A percentile compares a stretch with the other conserved stretches of the same genome.
phyloP scores from a whole-genome alignment of 208 protist genomes.

The Leishmania amazonensis region DNA sequence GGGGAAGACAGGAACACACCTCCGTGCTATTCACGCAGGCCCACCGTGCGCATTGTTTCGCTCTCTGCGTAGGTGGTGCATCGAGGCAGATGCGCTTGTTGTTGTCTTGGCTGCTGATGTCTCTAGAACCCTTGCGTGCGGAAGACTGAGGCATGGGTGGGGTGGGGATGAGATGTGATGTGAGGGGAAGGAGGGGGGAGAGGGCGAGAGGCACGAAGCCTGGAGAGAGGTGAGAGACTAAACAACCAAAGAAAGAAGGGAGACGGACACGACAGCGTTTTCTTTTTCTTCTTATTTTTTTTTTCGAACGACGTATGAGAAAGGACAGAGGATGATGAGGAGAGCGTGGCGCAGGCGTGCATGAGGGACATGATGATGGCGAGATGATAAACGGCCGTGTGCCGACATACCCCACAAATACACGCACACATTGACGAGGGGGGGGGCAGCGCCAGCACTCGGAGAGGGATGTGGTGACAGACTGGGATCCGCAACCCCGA shows the following conservation, averaged over 20 bases:
- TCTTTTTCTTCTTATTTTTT: too few species aligned
- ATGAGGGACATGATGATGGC: neutral
- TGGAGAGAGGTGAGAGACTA: neutral
- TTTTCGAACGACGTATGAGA: neutral
- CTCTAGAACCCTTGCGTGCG: neutral
- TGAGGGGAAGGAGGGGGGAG: neutral
- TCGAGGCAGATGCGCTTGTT: neutral
- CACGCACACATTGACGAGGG: neutral
- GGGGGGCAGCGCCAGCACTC: neutral
- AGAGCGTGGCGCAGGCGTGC: neutral
- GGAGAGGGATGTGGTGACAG: neutral
- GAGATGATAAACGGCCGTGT: neutral
- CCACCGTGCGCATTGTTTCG: neutral
- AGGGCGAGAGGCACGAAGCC: neutral
- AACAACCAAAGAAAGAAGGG: neutral
- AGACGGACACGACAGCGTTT: neutral
- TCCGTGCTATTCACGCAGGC: neutral
- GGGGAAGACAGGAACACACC: neutral
- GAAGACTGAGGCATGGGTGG: neutral
- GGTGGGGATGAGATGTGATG: neutral
- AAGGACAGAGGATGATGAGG: neutral
- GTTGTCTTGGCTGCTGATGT: neutral
- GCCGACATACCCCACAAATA: neutral
- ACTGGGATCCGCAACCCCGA: neutral
- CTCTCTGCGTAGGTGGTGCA: neutral